Evolutionary conservation across 2,329 filamentous ascomycete species (phyloP), one percentile per base, ranked within the genome.

Genomic region (Drechslera avenae): DNA sequence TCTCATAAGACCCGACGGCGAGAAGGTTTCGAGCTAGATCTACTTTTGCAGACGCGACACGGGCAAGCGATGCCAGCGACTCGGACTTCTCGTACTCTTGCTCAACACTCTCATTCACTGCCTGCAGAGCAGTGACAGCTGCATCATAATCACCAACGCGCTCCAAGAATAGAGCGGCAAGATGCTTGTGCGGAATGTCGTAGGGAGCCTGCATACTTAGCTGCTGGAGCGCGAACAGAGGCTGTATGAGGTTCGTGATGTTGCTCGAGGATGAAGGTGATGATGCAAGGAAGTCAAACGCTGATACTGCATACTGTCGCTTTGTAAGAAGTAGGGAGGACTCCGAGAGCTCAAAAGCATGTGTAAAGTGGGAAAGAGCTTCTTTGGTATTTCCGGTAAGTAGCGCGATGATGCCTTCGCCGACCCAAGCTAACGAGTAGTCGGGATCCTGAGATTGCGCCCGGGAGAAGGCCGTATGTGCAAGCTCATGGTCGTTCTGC

Each of bases 381-480:
- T 97, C 91, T 54, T 83, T 85, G 0, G 77, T 63, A 55, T 96
- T 87, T 1, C 90, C 91, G 41, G 84, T 83, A 21, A 93, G 77
- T 13, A 92, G 79, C 3, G 94, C 91, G 44, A 97, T 82, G 19
- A 96, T 81, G 0, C 90, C 93, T 73, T 97, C 93, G 1, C 94
- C 94, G 6, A 97, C 78, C 95, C 94, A 99, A 13, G 92, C 93
- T 66, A 93, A 86, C 0, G 91, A 86, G 67, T 93, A 96, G 59
- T 97, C 93, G 0, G 95, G 94, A 69, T 99, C 95, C 3, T 89
- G 90, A 1, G 92, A 96, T 72, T 99, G 94, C 3, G 92, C 91
- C 56, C 91, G 83, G 2, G 90, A 91, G 71, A 97, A 97, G 0
- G 90, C 87, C 60, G 92, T 86, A 64, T 96, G 95, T 5, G 94